Conservation (phyloP, 2,329 filamentous ascomycete genomes). For the Calonectria ilicicola region DNA sequence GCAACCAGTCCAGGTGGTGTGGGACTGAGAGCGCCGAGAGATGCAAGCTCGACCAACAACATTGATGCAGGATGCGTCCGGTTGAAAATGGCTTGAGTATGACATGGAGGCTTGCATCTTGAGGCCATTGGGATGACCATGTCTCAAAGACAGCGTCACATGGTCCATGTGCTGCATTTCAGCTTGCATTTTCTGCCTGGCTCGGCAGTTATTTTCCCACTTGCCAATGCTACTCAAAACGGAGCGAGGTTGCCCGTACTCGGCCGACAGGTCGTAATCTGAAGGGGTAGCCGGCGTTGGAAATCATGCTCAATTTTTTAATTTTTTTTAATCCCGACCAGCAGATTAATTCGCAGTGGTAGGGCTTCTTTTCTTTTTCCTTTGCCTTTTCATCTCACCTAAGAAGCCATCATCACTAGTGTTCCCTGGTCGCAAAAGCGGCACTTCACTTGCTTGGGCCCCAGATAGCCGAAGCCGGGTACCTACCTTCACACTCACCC, state of each 20-base stretch:
- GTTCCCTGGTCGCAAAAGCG: background rate
- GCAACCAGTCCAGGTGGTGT: background rate
- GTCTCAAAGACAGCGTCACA: background rate
- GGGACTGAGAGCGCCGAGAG: background rate
- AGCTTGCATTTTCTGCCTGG: background rate
- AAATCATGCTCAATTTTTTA: too few relatives aligned
- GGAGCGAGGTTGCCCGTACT: too few relatives aligned
- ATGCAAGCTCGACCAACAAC: background rate
- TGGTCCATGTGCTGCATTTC: background rate
- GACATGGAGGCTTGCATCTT: background rate
- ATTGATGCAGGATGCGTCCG: background rate
- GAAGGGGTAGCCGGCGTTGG: too few relatives aligned
- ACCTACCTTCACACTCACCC: background rate
- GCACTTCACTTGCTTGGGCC: background rate
- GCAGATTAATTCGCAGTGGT: too few relatives aligned
- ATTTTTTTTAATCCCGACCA: too few relatives aligned
- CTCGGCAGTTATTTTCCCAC: background rate
- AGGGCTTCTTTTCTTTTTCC: background rate
- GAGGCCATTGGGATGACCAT: background rate
- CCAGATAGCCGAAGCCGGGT: slow-evolving; percentile 7
- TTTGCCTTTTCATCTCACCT: background rate
- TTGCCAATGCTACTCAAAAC: too few relatives aligned
- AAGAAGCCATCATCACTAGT: slow-evolving; percentile 1
- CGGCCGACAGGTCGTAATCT: too few relatives aligned
- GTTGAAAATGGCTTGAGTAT: slow-evolving; percentile 4